Evolutionary conservation across 495 filamentous ascomycete genomes (phyloP).

Genomic region (Glarea lozoyensis): DNA sequence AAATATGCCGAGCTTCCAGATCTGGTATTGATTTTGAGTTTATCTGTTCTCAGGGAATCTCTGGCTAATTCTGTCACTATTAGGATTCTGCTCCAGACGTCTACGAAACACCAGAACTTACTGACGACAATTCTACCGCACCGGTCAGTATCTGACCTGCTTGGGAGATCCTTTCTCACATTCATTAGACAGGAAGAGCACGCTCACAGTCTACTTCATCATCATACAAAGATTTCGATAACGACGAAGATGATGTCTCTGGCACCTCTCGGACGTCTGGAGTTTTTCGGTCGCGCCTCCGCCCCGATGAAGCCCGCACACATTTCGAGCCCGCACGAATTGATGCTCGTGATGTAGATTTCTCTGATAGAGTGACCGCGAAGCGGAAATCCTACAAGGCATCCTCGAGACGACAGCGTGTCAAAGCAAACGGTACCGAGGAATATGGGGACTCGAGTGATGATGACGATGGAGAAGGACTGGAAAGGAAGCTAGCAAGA

Average conservation of each 20-base stretch:
- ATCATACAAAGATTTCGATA: conserved; percentile 40
- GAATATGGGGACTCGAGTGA: conserved; percentile 60
- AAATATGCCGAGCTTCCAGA: conserved; percentile 86
- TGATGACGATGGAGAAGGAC: conserved; percentile 56
- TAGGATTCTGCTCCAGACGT: conserved; percentile 87
- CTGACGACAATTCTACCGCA: conserved; percentile 77
- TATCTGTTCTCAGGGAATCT: neutral
- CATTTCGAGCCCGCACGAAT: conserved; percentile 67
- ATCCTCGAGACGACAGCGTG: conserved; percentile 54
- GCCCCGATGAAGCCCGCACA: conserved; percentile 67
- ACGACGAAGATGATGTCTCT: conserved; percentile 41
- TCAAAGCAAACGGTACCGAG: conserved; percentile 48
- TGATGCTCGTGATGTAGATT: conserved; percentile 67
- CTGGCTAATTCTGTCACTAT: conserved; percentile 12
- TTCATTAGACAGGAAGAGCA: conserved; percentile 19
- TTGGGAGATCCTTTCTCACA: conserved; percentile 5
- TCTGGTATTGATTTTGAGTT: conserved; percentile 44
- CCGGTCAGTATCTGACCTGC: conserved; percentile 40
- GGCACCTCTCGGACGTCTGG: too few relatives aligned
- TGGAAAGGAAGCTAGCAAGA: conserved; percentile 69
- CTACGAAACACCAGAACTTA: conserved; percentile 90
- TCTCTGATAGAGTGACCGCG: conserved; percentile 68
- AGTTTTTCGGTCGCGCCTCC: conserved; percentile 61
- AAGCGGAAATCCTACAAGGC: conserved; percentile 77
- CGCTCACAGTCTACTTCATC: conserved; percentile 16